These are phyloP conservation scores for Gynochthodes officinalis DNA, from an alignment of 257 asterid species.

Conservation along the genomic window DNA sequence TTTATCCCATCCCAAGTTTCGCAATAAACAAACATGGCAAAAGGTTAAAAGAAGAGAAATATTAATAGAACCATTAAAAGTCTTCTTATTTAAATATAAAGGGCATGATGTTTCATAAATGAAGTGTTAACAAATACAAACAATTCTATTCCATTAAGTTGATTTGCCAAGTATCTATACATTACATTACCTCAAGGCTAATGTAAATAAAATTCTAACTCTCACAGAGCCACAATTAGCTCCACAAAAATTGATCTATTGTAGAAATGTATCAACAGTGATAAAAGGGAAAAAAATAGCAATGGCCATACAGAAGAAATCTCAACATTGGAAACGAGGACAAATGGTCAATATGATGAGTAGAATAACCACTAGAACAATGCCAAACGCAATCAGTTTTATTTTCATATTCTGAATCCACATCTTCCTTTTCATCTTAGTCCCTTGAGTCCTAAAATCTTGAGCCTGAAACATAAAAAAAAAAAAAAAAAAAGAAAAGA, in stretches of 20 bases:
- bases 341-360: slow-evolving; percentile 39
- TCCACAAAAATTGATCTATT: neutral
- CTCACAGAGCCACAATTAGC: too few relatives aligned
- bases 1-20: too few relatives aligned
- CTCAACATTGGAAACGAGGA: slow-evolving; percentile 39
- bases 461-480: slow-evolving; percentile 39
- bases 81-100: too few relatives aligned
- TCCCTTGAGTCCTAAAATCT: slow-evolving; percentile 46
- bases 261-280: neutral
- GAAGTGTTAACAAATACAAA: too few relatives aligned
- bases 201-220: neutral
- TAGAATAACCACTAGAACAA: slow-evolving; percentile 28
- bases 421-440: slow-evolving; percentile 43
- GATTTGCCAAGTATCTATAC: neutral
- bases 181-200: neutral
- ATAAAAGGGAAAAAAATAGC: neutral
- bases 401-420: slow-evolving; percentile 54
- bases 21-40: too few relatives aligned
- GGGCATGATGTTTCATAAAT: too few relatives aligned
- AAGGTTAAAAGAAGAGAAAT: too few relatives aligned
- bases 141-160: too few relatives aligned
- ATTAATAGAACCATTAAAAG: too few relatives aligned
- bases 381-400: slow-evolving; percentile 37
- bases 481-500: neutral
- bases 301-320: neutral